A percentile compares a stretch with the other conserved stretches of the same genome.
Evolutionary conservation across 2,329 filamentous ascomycete genomes (phyloP).

Genomic region (Ascochyta pisi): DNA sequence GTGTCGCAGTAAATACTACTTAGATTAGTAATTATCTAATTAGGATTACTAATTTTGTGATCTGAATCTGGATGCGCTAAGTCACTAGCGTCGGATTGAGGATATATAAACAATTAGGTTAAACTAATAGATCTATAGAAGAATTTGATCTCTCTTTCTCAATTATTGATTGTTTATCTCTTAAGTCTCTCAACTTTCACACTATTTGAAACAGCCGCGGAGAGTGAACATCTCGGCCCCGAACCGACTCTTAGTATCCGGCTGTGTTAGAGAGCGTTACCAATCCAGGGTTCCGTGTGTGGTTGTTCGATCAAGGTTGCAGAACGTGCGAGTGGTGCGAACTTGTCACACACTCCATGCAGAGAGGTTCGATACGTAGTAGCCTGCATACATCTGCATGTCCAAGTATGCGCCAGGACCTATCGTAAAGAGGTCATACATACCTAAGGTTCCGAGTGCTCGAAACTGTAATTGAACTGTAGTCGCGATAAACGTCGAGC

Average conservation of each 20-base stretch:
- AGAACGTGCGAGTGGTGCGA: not conserved
- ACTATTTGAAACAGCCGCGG: not conserved
- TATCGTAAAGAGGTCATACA: not conserved
- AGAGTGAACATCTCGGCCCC: not conserved
- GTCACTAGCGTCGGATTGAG: no score
- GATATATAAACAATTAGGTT: no score
- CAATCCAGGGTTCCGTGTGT: not conserved
- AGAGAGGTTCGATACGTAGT: not conserved
- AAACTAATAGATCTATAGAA: no score
- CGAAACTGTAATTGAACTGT: not conserved
- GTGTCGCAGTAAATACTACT: no score
- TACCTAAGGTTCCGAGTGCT: not conserved
- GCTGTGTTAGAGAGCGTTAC: not conserved
- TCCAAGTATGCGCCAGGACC: not conserved
- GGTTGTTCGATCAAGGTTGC: not conserved
- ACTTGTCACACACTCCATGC: slow-evolving; percentile 13
- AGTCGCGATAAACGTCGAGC: slow-evolving; percentile 12
- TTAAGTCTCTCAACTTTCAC: no score
- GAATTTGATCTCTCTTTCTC: no score
- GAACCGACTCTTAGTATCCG: not conserved
- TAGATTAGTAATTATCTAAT: no score
- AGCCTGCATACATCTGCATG: not conserved
- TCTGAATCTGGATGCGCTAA: no score
- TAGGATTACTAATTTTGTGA: no score
- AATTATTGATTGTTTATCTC: no score